Evolutionary conservation across 2,329 filamentous ascomycete species (phyloP).

Genomic region (Cadophora malorum): DNA sequence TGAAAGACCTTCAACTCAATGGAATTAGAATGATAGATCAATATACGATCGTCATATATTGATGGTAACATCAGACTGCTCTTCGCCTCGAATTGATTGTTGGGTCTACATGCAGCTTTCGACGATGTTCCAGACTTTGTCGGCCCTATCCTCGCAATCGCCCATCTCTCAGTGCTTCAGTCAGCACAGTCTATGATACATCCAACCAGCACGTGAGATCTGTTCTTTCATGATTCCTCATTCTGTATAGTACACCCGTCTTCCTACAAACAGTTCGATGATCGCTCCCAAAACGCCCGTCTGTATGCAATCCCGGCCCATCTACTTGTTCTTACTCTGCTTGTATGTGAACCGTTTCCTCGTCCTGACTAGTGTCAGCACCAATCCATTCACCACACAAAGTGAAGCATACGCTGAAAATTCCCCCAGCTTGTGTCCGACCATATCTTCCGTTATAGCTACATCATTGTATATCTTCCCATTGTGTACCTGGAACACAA

Average conservation of each 20-base stretch:
- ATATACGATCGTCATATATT: too few species aligned
- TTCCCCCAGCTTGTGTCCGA: constrained; percentile 77
- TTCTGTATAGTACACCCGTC: constrained; percentile 14
- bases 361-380: constrained; percentile 56
- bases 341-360: constrained; percentile 73
- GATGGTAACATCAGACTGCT: not conserved
- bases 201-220: not conserved
- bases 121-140: not conserved
- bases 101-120: not conserved
- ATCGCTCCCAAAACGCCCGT: constrained; percentile 31
- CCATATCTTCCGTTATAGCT: constrained; percentile 77
- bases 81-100: not conserved
- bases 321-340: constrained; percentile 69
- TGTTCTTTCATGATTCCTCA: not conserved
- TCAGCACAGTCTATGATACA: not conserved
- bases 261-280: constrained; percentile 5
- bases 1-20: not conserved
- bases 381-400: not conserved
- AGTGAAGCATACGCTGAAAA: constrained; percentile 66
- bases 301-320: constrained; percentile 13
- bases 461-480: constrained; percentile 74
- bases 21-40: not conserved
- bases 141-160: not conserved
- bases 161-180: not conserved
- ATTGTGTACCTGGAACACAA: constrained; percentile 75